Percentiles rank a stretch among this genome's conserved stretches.
phyloP scores from a whole-genome alignment of 2,329 filamentous ascomycete species.

The Lachnellula arida region DNA sequence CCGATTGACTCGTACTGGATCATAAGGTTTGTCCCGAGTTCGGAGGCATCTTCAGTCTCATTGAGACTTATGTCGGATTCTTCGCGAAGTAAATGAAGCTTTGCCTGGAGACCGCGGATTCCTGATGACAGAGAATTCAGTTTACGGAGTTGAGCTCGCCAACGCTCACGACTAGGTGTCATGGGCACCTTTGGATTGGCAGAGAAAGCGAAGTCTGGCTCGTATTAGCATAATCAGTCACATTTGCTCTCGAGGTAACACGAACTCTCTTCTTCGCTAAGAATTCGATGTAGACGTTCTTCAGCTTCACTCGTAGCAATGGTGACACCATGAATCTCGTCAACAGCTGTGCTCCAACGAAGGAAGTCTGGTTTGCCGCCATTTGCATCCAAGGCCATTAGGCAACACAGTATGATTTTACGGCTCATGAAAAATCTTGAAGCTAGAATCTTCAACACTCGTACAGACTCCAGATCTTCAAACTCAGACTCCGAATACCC shows the following conservation, averaged over 20 bases:
- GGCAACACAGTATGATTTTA: conserved; percentile 81
- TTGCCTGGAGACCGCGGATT: conserved; percentile 88
- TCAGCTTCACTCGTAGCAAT: conserved; percentile 57
- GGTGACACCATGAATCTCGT: conserved; percentile 66
- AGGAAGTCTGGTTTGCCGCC: conserved; percentile 71
- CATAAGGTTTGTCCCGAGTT: conserved; percentile 75
- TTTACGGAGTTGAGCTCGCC: conserved; percentile 82
- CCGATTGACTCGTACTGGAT: conserved; percentile 94
- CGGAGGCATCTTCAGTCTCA: conserved; percentile 64
- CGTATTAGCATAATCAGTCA: conserved; percentile 20
- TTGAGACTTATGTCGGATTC: conserved; percentile 79
- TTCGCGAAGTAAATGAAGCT: conserved; percentile 86
- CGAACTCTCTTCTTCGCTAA: conserved; percentile 77
- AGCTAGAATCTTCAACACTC: conserved; percentile 74
- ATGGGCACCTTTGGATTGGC: conserved; percentile 55
- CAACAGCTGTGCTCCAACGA: conserved; percentile 73
- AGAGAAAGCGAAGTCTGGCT: conserved; percentile 47
- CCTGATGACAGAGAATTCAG: conserved; percentile 84
- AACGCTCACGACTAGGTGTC: conserved; percentile 73
- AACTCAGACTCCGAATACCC: conserved; percentile 61
- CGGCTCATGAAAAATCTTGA: conserved; percentile 76
- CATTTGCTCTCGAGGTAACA: conserved; percentile 15
- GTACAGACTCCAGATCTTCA: conserved; percentile 73
- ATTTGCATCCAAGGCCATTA: conserved; percentile 80
- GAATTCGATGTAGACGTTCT: conserved; percentile 60